Evolutionary conservation across 345 rosid species (phyloP), one percentile per base, ranked within the genome.

Genomic region (Brassica napus): DNA sequence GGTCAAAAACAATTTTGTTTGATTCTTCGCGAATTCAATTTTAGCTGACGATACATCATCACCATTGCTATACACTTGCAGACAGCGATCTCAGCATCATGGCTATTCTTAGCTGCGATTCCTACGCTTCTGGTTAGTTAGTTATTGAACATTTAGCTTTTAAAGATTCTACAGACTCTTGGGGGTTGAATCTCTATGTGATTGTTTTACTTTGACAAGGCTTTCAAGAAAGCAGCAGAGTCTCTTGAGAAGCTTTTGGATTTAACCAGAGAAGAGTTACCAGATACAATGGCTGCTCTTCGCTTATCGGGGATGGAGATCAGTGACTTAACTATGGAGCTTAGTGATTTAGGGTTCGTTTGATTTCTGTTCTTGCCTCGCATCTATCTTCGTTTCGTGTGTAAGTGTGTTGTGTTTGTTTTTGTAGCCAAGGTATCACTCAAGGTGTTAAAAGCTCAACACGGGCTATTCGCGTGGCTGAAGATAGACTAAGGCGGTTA

Each of bases 291-390:
- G 98, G 97, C 95, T 63, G 97, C 97, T 21, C 69, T 94, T 63
- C 87, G 97, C 1, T 84, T 94, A 74, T 91, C 98, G 0, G 97
- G 98, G 66, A 94, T 94, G 97, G 98, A 94, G 89, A 94, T 94
- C 37, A 90, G 92, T 77, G 97, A 92, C 86, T 86, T 94, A 28
- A 92, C 97, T 0, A 87, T 88, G 92, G 97, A 94, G 88, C 94
- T 94, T 65, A 92, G 92, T 62, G 95, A 92, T 85, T 76, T 94
- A 47, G 97, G 98, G 98, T 89, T 30, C 39, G 92, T 74, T 63
- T 47, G 55, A 7, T 47, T 35, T 44, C 3, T 31, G 8, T 39
- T 30, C 4, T 58, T 21, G 8, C 5, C 44, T 65, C 65, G 2
- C 64, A 23, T 42, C 24, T 49, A 18, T 49, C 57, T 49, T 49